These are phyloP conservation scores for Pythium phragmitis DNA, from an alignment of 352 stramenopile genomes.

Conservation along the genomic window DNA sequence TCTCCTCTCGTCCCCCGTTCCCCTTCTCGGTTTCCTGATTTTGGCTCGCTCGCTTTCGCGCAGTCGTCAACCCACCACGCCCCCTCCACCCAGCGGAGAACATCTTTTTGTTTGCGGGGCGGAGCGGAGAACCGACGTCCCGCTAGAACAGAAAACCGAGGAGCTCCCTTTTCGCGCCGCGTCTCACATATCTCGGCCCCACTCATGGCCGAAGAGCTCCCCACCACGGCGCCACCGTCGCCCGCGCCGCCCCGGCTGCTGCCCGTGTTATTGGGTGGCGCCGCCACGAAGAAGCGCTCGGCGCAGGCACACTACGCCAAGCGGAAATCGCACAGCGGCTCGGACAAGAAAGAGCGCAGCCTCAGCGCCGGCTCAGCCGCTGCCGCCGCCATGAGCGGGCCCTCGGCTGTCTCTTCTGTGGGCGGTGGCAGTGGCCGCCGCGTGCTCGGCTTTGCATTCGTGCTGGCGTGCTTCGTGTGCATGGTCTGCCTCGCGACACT, in stretches of 20 bases:
- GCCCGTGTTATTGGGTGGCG: conserved; percentile 4
- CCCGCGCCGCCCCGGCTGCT: conserved; percentile 6
- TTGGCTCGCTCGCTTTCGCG: background rate
- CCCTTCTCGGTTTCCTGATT: background rate
- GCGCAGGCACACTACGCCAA: conserved; percentile 2
- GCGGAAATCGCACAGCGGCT: background rate
- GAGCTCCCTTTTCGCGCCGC: conserved; percentile 3
- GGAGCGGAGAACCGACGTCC: background rate
- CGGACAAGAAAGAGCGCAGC: conserved; percentile 15
- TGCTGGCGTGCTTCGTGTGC: conserved; percentile 43
- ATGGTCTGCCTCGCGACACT: conserved; percentile 54
- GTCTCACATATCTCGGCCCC: conserved; percentile 4
- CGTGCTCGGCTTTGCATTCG: conserved; percentile 32
- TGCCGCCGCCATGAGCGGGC: background rate
- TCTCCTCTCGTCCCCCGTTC: background rate
- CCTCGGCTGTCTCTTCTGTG: background rate
- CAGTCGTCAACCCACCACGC: conserved; percentile 1
- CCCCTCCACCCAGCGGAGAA: background rate
- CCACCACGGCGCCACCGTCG: background rate
- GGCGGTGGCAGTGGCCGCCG: background rate
- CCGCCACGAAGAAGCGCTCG: conserved; percentile 16
- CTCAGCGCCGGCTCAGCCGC: conserved; percentile 11
- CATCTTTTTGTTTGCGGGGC: background rate
- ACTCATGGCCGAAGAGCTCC: conserved; percentile 5
- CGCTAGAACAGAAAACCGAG: background rate